These are phyloP conservation scores for Didymella pomorum DNA, from an alignment of 2,329 filamentous ascomycete genomes.

Conservation along the genomic window DNA sequence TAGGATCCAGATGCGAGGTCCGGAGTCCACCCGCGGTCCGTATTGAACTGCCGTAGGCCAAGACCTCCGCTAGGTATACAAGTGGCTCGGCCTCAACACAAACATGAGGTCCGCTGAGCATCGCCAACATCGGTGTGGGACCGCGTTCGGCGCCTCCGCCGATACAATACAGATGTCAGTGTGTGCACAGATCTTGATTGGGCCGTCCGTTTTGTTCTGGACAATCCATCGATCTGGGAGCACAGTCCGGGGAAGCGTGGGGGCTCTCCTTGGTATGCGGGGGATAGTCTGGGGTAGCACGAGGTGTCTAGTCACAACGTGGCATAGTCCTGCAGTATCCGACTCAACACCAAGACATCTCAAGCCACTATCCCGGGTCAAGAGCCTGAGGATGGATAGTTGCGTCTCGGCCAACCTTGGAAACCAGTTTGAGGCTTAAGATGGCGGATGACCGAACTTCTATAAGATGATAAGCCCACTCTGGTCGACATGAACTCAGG, in stretches of 20 bases:
- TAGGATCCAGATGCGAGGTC: background rate
- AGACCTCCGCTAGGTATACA: conserved; percentile 9
- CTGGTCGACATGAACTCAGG: background rate
- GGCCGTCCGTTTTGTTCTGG: background rate
- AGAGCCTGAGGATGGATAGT: conserved; percentile 13
- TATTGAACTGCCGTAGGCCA: conserved; percentile 10
- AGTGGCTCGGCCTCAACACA: conserved; percentile 20
- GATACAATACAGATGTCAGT: background rate
- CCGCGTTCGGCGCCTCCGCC: conserved; percentile 12
- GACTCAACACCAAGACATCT: conserved; percentile 12
- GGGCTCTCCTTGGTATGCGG: conserved; percentile 12
- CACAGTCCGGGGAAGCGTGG: conserved; percentile 20
- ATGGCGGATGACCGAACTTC: background rate
- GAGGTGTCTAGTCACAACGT: conserved; percentile 5
- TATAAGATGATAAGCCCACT: conserved; percentile 5
- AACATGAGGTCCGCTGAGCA: background rate
- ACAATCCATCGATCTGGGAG: background rate
- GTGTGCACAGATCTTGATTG: background rate
- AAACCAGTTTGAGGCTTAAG: background rate
- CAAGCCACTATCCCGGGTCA: conserved; percentile 15
- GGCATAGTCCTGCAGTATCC: background rate
- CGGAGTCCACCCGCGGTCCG: conserved; percentile 11
- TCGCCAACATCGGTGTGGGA: background rate
- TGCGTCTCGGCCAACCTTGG: conserved; percentile 13
- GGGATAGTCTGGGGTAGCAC: conserved; percentile 19